These are phyloP conservation scores for Solanum dulcamara DNA, from an alignment of 257 asterid genomes.

Conservation along the genomic window DNA sequence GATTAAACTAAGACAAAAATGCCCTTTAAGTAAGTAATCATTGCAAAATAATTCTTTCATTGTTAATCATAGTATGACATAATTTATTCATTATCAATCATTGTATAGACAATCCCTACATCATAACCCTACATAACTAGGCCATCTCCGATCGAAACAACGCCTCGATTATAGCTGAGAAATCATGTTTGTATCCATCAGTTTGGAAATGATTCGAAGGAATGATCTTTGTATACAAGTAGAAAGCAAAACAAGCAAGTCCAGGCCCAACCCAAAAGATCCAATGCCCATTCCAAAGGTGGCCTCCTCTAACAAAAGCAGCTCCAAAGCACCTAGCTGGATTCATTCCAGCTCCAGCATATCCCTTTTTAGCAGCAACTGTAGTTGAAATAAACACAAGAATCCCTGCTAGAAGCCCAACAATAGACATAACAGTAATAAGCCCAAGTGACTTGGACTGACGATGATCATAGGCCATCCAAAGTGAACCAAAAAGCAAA, in stretches of 20 bases:
- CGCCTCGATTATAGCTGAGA: constrained; percentile 30
- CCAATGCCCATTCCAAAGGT: constrained; percentile 75
- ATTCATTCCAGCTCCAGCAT: constrained; percentile 69
- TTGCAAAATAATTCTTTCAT: neutral
- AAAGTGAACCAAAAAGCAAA: constrained; percentile 52
- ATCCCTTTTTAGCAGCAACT: constrained; percentile 41
- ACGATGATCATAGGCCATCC: constrained; percentile 76
- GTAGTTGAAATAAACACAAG: constrained; percentile 54
- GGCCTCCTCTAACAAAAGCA: constrained; percentile 66
- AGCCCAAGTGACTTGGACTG: constrained; percentile 43
- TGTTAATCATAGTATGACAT: neutral
- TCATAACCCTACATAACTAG: neutral
- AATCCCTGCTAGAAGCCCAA: constrained; percentile 50
- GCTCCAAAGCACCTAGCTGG: constrained; percentile 80
- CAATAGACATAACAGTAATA: constrained; percentile 23
- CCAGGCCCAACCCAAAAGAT: constrained; percentile 70
- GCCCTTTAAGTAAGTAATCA: neutral
- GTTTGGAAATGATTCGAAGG: constrained; percentile 45
- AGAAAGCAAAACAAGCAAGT: constrained; percentile 43
- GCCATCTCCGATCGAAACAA: constrained; percentile 1
- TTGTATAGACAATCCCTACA: neutral
- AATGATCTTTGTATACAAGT: constrained; percentile 52
- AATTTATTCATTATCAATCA: no score
- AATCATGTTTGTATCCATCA: constrained; percentile 50
- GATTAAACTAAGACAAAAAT: neutral